Evolutionary conservation across 2,329 filamentous ascomycete genomes (phyloP), one percentile per base, ranked within the genome.

Genomic region (Pseudopyrenochaeta lycopersici): DNA sequence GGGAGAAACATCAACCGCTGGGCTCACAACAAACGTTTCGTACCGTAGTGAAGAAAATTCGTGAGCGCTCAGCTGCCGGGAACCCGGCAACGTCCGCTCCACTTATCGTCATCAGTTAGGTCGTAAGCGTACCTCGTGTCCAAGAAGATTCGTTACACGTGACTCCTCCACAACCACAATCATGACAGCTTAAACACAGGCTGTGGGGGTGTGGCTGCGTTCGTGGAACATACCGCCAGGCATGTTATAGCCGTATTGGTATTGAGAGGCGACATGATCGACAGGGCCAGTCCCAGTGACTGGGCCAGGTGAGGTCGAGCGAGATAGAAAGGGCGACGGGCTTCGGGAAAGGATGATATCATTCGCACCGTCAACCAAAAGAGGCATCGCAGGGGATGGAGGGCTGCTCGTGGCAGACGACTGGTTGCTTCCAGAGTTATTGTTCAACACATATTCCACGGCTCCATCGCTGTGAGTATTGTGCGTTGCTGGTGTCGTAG

Each of bases 201-300:
- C 70, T 53, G 80, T 78, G n/a, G 78, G 78, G 2, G 79, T 75
- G 44, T 80, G 78, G 45, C 76, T 72, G 21, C 63, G 66, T 54
- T 81, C 79, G 42, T 73, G 71, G 46, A 82, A 77, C 49, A 81
- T 77, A 33, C 74, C 75, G 56, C 74, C 75, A 52, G 79, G 76
- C 67, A 72, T 68, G 40, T 64, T 66, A 53, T 70, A 71, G 69
- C 66, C 63, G 63, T 78, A 82, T 17, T 77, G 73, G 65, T 78
- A 80, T 46, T 74, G 71, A 51, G 78, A 78, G 14, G 71, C 63
- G 36, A 71, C 64, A 32, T 76, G 71, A 49, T 80, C 76, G 46
- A 75, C 73, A 53, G 75, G 71, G 43, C 69, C 73, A 33, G 76
- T 73, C 42, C 74, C 73, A 27, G 74, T 75, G 20, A 76, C 64